A percentile compares a stretch with the other conserved stretches of the same genome.
Evolutionary conservation across 495 filamentous ascomycete genomes (phyloP).

Genomic region (Penicillium paradoxum): DNA sequence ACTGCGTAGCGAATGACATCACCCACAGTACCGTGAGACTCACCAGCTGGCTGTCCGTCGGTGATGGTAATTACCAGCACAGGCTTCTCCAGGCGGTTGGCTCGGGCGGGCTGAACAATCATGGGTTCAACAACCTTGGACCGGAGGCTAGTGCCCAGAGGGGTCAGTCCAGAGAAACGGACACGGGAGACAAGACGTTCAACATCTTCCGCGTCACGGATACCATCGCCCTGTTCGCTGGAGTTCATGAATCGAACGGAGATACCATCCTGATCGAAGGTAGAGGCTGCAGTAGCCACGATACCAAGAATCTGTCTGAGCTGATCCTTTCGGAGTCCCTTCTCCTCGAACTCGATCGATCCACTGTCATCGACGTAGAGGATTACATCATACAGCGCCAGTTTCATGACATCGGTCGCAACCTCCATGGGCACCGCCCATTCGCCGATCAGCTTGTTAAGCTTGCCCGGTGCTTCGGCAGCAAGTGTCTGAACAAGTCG

Average conservation of each 20-base stretch:
- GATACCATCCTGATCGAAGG: conserved; percentile 69
- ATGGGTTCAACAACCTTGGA: conserved; percentile 60
- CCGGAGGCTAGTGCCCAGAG: conserved; percentile 57
- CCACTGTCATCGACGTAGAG: conserved; percentile 71
- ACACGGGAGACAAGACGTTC: conserved; percentile 51
- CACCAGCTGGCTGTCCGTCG: conserved; percentile 60
- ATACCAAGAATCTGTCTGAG: conserved; percentile 57
- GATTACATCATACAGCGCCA: conserved; percentile 61
- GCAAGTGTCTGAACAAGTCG: conserved; percentile 33
- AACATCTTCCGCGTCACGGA: conserved; percentile 55
- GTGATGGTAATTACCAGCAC: conserved; percentile 67
- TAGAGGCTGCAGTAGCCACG: conserved; percentile 59
- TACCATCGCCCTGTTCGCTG: conserved; percentile 43
- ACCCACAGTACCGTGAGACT: conserved; percentile 43
- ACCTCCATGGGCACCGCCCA: conserved; percentile 58
- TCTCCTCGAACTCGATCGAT: conserved; percentile 63
- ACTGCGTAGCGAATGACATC: conserved; percentile 49
- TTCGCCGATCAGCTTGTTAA: conserved; percentile 48
- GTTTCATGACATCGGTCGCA: conserved; percentile 62
- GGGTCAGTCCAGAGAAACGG: conserved; percentile 63
- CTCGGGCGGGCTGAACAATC: conserved; percentile 47
- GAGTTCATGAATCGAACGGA: conserved; percentile 69
- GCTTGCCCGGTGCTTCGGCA: conserved; percentile 41
- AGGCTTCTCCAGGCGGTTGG: conserved; percentile 55
- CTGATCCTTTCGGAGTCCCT: conserved; percentile 62